Evolutionary conservation across 441 rosid genomes (phyloP).

Genomic region (Melastoma candidum): DNA sequence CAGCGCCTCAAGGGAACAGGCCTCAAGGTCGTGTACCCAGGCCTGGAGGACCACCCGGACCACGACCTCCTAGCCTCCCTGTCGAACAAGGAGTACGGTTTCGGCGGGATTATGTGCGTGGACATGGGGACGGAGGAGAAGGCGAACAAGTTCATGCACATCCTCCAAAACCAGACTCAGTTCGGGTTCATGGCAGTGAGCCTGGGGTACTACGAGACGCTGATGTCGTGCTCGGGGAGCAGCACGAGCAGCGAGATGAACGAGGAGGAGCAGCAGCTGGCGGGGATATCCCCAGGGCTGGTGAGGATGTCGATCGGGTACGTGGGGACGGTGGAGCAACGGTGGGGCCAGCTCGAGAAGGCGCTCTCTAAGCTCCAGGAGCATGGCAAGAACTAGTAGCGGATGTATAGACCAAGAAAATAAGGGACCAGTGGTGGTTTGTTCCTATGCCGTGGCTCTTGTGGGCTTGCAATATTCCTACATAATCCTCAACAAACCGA

Average conservation of each 20-base stretch:
- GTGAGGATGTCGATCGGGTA: constrained; percentile 82
- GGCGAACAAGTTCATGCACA: constrained; percentile 73
- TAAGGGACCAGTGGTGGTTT: no score
- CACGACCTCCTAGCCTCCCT: constrained; percentile 48
- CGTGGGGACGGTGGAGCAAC: constrained; percentile 74
- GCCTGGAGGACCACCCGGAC: constrained; percentile 71
- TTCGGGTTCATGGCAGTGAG: constrained; percentile 97
- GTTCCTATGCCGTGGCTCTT: no score
- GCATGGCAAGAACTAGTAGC: constrained; percentile 20
- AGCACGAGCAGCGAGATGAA: constrained; percentile 85
- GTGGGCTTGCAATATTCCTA: no score
- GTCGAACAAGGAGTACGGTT: constrained; percentile 63
- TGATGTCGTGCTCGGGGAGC: constrained; percentile 91
- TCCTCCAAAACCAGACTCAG: constrained; percentile 57
- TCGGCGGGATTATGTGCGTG: constrained; percentile 61
- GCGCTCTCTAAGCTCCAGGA: constrained; percentile 55
- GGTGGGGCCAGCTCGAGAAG: constrained; percentile 76
- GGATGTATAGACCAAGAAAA: no score
- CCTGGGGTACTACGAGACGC: constrained; percentile 85
- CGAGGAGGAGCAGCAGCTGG: constrained; percentile 48
- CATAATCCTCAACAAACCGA: no score
- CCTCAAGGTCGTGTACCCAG: constrained; percentile 72
- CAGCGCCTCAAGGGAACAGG: constrained; percentile 60
- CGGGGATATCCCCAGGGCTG: constrained; percentile 87
- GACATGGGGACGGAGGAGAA: constrained; percentile 85